Evolutionary conservation across 2,329 filamentous ascomycete species (phyloP).

Genomic region (Penicillium sp.): DNA sequence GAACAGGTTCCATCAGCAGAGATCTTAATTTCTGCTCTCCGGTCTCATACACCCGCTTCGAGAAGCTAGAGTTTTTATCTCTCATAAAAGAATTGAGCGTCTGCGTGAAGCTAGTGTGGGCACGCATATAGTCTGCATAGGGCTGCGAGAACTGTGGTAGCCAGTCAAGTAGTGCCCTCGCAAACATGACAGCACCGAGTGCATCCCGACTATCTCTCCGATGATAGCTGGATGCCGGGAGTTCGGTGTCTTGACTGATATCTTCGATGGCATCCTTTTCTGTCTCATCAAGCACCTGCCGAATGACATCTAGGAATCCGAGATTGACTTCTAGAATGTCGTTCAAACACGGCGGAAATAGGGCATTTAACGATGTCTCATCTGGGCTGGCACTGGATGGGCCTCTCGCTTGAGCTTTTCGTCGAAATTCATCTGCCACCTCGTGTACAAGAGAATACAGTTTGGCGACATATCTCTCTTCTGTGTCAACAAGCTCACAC

Average conservation of each 20-base stretch:
- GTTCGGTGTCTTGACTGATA: constrained; percentile 57
- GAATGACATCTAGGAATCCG: constrained; percentile 71
- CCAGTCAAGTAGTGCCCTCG: constrained; percentile 79
- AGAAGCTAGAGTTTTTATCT: constrained; percentile 75
- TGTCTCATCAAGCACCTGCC: constrained; percentile 71
- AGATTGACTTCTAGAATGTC: constrained; percentile 77
- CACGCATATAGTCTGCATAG: constrained; percentile 88
- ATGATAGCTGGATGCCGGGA: constrained; percentile 47
- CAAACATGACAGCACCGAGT: constrained; percentile 72
- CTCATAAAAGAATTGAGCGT: constrained; percentile 73
- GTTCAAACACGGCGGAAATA: constrained; percentile 79
- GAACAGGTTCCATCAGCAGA: constrained; percentile 90
- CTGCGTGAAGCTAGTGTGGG: constrained; percentile 80
- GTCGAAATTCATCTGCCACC: constrained; percentile 73
- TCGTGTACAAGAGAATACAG: constrained; percentile 76
- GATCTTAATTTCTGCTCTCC: constrained; percentile 90
- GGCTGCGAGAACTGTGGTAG: constrained; percentile 87
- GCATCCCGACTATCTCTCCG: constrained; percentile 58
- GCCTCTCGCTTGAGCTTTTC: constrained; percentile 58
- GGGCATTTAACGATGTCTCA: constrained; percentile 64
- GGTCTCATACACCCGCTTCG: constrained; percentile 70
- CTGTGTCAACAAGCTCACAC: constrained; percentile 84
- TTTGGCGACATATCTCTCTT: constrained; percentile 89
- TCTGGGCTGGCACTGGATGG: constrained; percentile 65
- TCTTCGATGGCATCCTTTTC: constrained; percentile 75